Evolutionary conservation across 1,139 yeast genomes (phyloP), one percentile per base, ranked within the genome.

Genomic region (Geotrichum fermentans): DNA sequence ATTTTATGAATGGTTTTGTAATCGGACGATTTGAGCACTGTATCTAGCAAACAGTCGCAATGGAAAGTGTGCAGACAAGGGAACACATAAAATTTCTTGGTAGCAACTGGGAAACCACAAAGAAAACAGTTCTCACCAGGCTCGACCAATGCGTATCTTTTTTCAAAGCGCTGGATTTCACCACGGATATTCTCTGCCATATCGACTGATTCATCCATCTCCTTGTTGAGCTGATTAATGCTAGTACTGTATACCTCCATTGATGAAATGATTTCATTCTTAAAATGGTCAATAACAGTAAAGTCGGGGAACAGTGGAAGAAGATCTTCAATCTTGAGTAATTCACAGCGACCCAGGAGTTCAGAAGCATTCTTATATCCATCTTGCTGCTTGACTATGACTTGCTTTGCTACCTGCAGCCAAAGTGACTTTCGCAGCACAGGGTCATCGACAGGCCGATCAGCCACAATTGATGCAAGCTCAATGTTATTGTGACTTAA

Each of bases 31-130:
- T 74, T 72, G 48, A 83, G 64, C 37, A 83, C 76, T 34, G 70
- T 70, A 51, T 79, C 77, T 4, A 85, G 77, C 24, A 89, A 67
- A 67, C 98, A 94, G 60, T 89, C 96, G 50, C 83, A 82, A 63
- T 94, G 98, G 69, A 86, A 85, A 6, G 87, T 80, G 66, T 92
- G 98, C 53, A 79, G 84, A 62, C 98, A 92, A 0, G 97, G 96
- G 62, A 89, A 92, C 10, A 83, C 80, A 45, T 84, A 74, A 60
- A 89, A 90, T 59, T 83, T 82, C 51, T 90, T 78, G 3, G 82
- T 77, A 2, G 88, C 76, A 42, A 92, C 69, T 5, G 94, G 75
- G 56, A 75, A 75, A 16, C 73, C 68, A 66, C 98, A 94, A 4
- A 79, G 58, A 40, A 77, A 73, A 67, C 99, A 92, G 1, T 92